Evolutionary conservation across 805 yeast genomes (phyloP).

Genomic region (Candida xyloterini): DNA sequence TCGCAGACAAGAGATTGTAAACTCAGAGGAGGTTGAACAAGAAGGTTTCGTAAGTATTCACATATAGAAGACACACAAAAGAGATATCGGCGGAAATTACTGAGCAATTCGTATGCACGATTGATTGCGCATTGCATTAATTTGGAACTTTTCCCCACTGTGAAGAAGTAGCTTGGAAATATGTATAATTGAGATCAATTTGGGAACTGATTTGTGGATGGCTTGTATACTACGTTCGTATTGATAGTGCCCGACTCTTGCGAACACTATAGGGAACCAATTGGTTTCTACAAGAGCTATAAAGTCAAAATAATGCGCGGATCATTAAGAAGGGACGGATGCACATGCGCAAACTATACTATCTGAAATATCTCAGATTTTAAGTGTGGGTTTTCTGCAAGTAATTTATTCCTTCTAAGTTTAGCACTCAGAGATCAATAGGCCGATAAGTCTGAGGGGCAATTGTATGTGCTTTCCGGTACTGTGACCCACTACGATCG

Average conservation of each 20-base stretch:
- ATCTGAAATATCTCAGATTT: not conserved
- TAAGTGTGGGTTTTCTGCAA: constrained; percentile 5
- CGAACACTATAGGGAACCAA: too few species aligned
- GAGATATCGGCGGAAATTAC: not conserved
- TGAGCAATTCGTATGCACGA: not conserved
- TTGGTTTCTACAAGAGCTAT: not conserved
- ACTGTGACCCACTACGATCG: not conserved
- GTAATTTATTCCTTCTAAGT: constrained; percentile 8
- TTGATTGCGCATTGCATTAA: not conserved
- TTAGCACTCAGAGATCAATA: constrained; percentile 2
- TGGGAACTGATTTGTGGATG: too few species aligned
- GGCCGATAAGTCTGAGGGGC: not conserved
- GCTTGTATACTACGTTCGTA: too few species aligned
- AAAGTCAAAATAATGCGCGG: too few species aligned
- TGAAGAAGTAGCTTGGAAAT: not conserved
- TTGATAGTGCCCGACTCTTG: too few species aligned
- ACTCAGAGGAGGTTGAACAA: constrained; percentile 5
- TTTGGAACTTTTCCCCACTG: not conserved
- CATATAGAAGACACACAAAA: constrained; percentile 6
- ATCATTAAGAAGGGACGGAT: not conserved
- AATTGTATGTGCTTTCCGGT: too few species aligned
- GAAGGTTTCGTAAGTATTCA: not conserved
- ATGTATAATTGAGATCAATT: not conserved
- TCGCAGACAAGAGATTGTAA: constrained; percentile 6
- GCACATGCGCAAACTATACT: not conserved